These are phyloP conservation scores for Sclerotinia glacialis DNA, from an alignment of 2,329 filamentous ascomycete species.

Conservation along the genomic window DNA sequence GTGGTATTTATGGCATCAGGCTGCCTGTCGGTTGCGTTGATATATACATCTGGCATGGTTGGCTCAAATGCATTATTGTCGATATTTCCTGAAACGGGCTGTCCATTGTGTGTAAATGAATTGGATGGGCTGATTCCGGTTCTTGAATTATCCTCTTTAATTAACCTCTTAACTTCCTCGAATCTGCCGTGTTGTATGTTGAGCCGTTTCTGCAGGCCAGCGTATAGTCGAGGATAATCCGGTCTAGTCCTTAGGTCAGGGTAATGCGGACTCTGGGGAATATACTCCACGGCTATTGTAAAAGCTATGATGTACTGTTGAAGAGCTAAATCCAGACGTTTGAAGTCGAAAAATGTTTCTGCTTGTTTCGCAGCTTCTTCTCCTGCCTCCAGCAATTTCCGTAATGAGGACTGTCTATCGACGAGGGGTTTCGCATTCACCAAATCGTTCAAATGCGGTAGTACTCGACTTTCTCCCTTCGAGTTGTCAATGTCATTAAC, in stretches of 20 bases:
- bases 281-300: constrained; percentile 71
- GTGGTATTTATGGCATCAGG: neutral
- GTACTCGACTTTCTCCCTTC: constrained; percentile 34
- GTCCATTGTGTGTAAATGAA: constrained; percentile 1
- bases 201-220: constrained; percentile 51
- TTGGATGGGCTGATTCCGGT: constrained; percentile 49
- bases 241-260: constrained; percentile 58
- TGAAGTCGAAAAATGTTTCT: constrained; percentile 59
- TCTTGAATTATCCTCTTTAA: constrained; percentile 61
- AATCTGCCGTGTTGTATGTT: constrained; percentile 50
- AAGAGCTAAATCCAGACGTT: constrained; percentile 70
- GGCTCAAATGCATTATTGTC: constrained; percentile 25
- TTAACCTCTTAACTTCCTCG: constrained; percentile 56
- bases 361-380: constrained; percentile 58
- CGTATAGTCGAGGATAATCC: constrained; percentile 50
- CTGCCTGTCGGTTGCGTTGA: neutral
- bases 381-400: constrained; percentile 52
- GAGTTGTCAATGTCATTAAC: constrained; percentile 27
- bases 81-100: constrained; percentile 1
- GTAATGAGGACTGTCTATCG: constrained; percentile 46
- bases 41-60: neutral
- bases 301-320: constrained; percentile 81
- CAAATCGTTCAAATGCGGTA: constrained; percentile 46
- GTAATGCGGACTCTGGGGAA: constrained; percentile 75
- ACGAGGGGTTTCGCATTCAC: constrained; percentile 40